Conservation (phyloP, 495 filamentous ascomycete species). For the Penicillium dipodomyicola region DNA sequence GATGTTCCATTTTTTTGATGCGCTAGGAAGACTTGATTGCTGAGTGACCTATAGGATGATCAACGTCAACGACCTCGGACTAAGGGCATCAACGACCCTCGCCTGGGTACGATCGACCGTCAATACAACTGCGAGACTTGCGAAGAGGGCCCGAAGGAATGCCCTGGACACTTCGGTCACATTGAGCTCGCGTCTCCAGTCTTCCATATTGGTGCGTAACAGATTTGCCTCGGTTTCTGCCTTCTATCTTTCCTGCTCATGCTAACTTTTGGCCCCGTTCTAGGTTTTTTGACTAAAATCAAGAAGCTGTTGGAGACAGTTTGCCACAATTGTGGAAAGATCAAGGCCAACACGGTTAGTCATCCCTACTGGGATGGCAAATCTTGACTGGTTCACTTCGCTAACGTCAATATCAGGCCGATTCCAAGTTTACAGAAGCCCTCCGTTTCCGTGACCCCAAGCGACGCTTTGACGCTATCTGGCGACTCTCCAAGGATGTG, state of each 20-base stretch:
- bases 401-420: slow-evolving; percentile 71
- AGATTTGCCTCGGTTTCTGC: slow-evolving; percentile 23
- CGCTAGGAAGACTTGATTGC: slow-evolving; percentile 12
- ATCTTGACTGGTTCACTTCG: slow-evolving; percentile 49
- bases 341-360: slow-evolving; percentile 94
- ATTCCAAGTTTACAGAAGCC: slow-evolving; percentile 77
- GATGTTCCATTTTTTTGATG: slow-evolving; percentile 8
- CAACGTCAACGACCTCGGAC: slow-evolving; percentile 80
- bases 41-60: slow-evolving; percentile 63
- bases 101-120: slow-evolving; percentile 90
- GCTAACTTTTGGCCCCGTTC: slow-evolving; percentile 30
- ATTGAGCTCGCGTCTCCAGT: slow-evolving; percentile 94
- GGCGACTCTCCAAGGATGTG: slow-evolving; percentile 84
- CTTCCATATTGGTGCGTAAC: slow-evolving; percentile 67
- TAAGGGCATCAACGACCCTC: slow-evolving; percentile 88
- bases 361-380: slow-evolving; percentile 56
- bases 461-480: slow-evolving; percentile 84
- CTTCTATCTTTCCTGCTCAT: not conserved
- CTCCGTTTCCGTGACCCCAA: slow-evolving; percentile 85
- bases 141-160: slow-evolving; percentile 88
- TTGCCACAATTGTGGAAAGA: slow-evolving; percentile 96
- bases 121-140: slow-evolving; percentile 93
- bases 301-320: slow-evolving; percentile 98
- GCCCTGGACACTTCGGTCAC: slow-evolving; percentile 96
- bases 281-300: slow-evolving; percentile 92